Evolutionary conservation across 2,329 filamentous ascomycete genomes (phyloP).

Genomic region (Botrytis byssoidea): DNA sequence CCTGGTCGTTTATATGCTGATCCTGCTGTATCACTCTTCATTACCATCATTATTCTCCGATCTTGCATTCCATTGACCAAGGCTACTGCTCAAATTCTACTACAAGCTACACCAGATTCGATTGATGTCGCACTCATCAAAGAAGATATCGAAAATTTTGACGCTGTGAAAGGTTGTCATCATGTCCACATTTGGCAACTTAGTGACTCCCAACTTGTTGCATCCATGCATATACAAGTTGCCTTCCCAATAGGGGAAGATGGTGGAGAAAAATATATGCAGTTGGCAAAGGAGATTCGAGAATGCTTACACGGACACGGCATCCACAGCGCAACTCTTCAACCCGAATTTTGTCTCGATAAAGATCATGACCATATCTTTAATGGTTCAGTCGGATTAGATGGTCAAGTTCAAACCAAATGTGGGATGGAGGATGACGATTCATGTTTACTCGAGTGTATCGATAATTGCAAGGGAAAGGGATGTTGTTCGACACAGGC

Average conservation of each 20-base stretch:
- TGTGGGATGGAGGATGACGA: slow-evolving; percentile 34
- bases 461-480: slow-evolving; percentile 39
- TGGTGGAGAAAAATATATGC: slow-evolving; percentile 82
- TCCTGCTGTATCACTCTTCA: slow-evolving; percentile 87
- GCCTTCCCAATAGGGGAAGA: slow-evolving; percentile 84
- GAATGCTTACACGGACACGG: slow-evolving; percentile 92
- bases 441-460: slow-evolving; percentile 38
- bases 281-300: slow-evolving; percentile 75
- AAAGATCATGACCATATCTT: slow-evolving; percentile 37
- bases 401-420: slow-evolving; percentile 32
- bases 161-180: slow-evolving; percentile 86
- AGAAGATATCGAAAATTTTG: slow-evolving; percentile 82
- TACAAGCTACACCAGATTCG: slow-evolving; percentile 90
- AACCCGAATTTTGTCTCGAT: slow-evolving; percentile 78
- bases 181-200: slow-evolving; percentile 98
- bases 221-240: slow-evolving; percentile 90
- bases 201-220: slow-evolving; percentile 90
- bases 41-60: slow-evolving; percentile 74
- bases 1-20: slow-evolving; percentile 84
- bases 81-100: slow-evolving; percentile 80
- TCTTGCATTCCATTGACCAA: slow-evolving; percentile 77
- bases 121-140: slow-evolving; percentile 87
- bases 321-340: slow-evolving; percentile 95
- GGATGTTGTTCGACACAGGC: slow-evolving; percentile 36
- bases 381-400: slow-evolving; percentile 29